These are phyloP conservation scores for Nannochloris sp. DNA, from an alignment of 139 green algal genomes.

Conservation along the genomic window DNA sequence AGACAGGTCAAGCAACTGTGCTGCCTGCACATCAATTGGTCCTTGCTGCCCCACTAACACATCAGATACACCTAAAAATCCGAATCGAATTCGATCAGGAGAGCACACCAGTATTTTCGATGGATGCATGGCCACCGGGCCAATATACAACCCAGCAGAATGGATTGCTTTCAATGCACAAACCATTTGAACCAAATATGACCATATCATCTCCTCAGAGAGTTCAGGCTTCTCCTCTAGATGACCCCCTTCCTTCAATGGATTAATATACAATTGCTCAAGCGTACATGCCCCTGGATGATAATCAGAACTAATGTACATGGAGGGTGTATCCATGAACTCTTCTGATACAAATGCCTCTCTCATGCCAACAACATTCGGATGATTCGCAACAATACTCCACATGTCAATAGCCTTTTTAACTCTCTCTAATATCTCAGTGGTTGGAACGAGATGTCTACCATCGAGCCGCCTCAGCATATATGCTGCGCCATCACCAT, in stretches of 20 bases:
- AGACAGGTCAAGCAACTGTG: slow-evolving; percentile 33
- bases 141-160: slow-evolving; percentile 45
- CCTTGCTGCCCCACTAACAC: slow-evolving; percentile 31
- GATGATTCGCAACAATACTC: slow-evolving; percentile 52
- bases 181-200: slow-evolving; percentile 68
- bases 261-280: slow-evolving; percentile 37
- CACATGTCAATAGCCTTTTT: slow-evolving; percentile 51
- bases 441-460: slow-evolving; percentile 58
- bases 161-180: slow-evolving; percentile 59
- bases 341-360: slow-evolving; percentile 65
- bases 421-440: slow-evolving; percentile 52
- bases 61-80: slow-evolving; percentile 56
- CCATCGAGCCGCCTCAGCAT: slow-evolving; percentile 59
- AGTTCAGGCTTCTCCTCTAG: slow-evolving; percentile 9
- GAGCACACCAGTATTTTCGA: slow-evolving; percentile 59
- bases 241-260: slow-evolving; percentile 1
- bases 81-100: slow-evolving; percentile 42
- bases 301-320: slow-evolving; percentile 62
- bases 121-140: slow-evolving; percentile 44
- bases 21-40: slow-evolving; percentile 3
- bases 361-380: slow-evolving; percentile 50
- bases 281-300: slow-evolving; percentile 51
- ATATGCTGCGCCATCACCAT: slow-evolving; percentile 57
- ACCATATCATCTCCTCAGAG: slow-evolving; percentile 75
- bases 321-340: slow-evolving; percentile 27